Evolutionary conservation across 345 rosid genomes (phyloP).

Genomic region (Rhizophora apiculata): DNA sequence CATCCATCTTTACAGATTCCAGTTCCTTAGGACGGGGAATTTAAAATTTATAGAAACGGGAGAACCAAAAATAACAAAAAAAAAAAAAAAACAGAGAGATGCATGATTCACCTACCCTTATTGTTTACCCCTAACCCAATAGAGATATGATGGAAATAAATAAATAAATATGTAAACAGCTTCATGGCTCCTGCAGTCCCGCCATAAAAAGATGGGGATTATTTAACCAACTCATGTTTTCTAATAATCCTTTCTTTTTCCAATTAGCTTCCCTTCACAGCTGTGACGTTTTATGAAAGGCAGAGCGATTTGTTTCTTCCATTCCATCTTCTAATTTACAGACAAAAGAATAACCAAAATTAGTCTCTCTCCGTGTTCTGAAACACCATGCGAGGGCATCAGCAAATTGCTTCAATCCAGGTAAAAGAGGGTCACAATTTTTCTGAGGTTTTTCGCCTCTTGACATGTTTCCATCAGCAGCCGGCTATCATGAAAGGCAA

Average conservation of each 20-base stretch:
- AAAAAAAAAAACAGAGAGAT: too few relatives aligned
- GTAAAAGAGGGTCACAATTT: slow-evolving; percentile 89
- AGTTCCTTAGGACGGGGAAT: too few relatives aligned
- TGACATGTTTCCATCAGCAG: slow-evolving; percentile 94
- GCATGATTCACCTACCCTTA: too few relatives aligned
- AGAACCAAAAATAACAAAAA: too few relatives aligned
- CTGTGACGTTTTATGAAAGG: slow-evolving; percentile 13
- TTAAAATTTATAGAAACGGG: too few relatives aligned
- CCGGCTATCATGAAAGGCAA: slow-evolving; percentile 93
- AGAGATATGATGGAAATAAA: too few relatives aligned
- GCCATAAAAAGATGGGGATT: too few relatives aligned
- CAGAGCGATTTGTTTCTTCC: not conserved
- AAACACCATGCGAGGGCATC: slow-evolving; percentile 14
- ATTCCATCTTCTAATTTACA: slow-evolving; percentile 24
- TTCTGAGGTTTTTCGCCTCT: slow-evolving; percentile 86
- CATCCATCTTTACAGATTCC: too few relatives aligned
- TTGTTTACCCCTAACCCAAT: too few relatives aligned
- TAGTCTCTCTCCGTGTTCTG: not conserved
- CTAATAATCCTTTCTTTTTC: slow-evolving; percentile 1
- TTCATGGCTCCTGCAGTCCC: too few relatives aligned
- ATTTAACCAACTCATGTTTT: too few relatives aligned
- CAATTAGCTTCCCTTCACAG: slow-evolving; percentile 21
- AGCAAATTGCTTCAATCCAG: slow-evolving; percentile 54
- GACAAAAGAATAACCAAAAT: slow-evolving; percentile 18
- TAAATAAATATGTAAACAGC: too few relatives aligned